A percentile compares a stretch with the other conserved stretches of the same genome.
These are phyloP conservation scores for Elsinoe australis DNA, from an alignment of 2,329 filamentous ascomycete species.

Conservation along the genomic window DNA sequence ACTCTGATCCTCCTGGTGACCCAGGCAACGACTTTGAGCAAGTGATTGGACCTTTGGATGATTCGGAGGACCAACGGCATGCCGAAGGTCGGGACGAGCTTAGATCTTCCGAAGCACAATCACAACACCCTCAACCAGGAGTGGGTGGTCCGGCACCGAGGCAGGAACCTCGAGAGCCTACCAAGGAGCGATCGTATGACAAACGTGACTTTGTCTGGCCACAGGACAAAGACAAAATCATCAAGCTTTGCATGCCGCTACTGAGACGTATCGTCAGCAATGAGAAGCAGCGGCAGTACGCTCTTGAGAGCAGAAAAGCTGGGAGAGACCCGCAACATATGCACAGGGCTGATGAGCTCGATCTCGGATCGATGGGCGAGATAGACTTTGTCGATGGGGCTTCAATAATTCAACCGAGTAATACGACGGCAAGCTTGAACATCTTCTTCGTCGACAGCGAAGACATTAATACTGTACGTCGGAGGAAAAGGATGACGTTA, in stretches of 20 bases:
- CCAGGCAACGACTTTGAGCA: constrained; percentile 15
- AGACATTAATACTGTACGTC: too few species aligned
- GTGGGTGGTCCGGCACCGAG: too few species aligned
- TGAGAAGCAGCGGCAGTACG: constrained; percentile 51
- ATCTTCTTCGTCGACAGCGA: neutral
- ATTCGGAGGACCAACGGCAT: too few species aligned
- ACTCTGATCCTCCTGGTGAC: constrained; percentile 24
- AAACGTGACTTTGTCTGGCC: constrained; percentile 45
- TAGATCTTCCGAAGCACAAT: neutral
- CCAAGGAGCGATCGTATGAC: too few species aligned
- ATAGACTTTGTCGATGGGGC: too few species aligned
- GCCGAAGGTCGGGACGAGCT: too few species aligned
- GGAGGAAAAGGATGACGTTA: neutral
- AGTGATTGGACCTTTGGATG: neutral
- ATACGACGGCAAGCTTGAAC: neutral
- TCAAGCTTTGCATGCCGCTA: constrained; percentile 50
- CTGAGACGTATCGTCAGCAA: constrained; percentile 54
- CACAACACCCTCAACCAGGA: too few species aligned
- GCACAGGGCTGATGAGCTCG: constrained; percentile 24
- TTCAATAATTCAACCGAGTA: too few species aligned
- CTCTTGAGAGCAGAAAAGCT: constrained; percentile 48
- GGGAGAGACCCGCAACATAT: constrained; percentile 34
- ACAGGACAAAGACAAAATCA: constrained; percentile 47
- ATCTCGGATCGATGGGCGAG: too few species aligned
- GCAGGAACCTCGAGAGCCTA: too few species aligned